phyloP scores from a whole-genome alignment of 148 eudicot species.

The Arbutus unedo region DNA sequence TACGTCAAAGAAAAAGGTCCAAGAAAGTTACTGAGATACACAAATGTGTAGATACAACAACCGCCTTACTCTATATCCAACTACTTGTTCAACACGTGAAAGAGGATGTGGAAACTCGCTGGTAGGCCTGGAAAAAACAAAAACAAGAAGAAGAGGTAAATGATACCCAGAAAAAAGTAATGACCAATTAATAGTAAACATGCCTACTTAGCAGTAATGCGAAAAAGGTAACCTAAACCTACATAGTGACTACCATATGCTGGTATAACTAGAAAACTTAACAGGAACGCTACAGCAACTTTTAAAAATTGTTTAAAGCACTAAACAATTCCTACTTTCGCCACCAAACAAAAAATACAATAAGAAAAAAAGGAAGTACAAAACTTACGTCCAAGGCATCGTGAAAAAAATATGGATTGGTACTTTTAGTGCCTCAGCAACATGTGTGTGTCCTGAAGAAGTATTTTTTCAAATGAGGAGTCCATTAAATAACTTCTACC shows the following conservation, averaged over 20 bases:
- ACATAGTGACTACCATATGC: background rate
- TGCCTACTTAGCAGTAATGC: background rate
- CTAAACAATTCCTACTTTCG: background rate
- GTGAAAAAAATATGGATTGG: conserved; percentile 71
- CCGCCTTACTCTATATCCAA: conserved; percentile 57
- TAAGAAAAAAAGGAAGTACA: background rate
- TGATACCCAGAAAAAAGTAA: too few relatives aligned
- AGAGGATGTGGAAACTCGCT: conserved; percentile 84
- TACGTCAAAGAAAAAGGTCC: background rate
- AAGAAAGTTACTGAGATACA: background rate
- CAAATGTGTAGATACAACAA: background rate
- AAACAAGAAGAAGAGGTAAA: background rate
- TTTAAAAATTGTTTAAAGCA: background rate
- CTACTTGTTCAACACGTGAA: conserved; percentile 65
- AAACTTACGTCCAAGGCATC: conserved; percentile 86
- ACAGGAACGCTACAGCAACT: background rate
- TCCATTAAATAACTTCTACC: conserved; percentile 12
- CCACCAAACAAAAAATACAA: background rate
- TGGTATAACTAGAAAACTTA: background rate
- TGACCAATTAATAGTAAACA: background rate
- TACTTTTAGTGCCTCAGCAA: conserved; percentile 64
- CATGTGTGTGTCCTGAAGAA: conserved; percentile 61
- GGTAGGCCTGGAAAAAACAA: conserved; percentile 53
- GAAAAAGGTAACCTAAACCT: background rate
- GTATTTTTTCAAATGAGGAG: conserved; percentile 22